A percentile compares a stretch with the other conserved stretches of the same genome.
Evolutionary conservation across 2,329 filamentous ascomycete species (phyloP).

Genomic region (Clonostachys sp.): DNA sequence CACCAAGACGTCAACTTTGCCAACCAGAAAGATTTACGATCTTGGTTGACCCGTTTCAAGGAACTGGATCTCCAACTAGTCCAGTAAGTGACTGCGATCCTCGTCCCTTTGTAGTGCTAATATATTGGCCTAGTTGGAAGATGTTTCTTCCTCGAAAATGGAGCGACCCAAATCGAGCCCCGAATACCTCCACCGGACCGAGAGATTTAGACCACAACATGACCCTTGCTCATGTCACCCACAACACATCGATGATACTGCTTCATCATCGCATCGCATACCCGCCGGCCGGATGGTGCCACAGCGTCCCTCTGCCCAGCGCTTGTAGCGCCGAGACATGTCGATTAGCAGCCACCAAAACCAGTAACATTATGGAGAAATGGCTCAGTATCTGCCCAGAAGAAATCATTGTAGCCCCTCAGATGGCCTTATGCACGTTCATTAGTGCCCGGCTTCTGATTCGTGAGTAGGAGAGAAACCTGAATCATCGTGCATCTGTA

Average conservation of each 20-base stretch:
- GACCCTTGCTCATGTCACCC: conserved; percentile 42
- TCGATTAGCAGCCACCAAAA: too few relatives aligned
- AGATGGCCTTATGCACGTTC: too few relatives aligned
- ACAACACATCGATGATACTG: conserved; percentile 44
- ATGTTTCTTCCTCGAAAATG: conserved; percentile 36
- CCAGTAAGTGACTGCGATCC: conserved; percentile 9
- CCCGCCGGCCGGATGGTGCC: conserved; percentile 18
- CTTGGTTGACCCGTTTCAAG: conserved; percentile 41
- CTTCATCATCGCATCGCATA: conserved; percentile 44
- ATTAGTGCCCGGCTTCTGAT: too few relatives aligned
- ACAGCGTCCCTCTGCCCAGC: conserved; percentile 22
- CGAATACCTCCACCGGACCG: conserved; percentile 10
- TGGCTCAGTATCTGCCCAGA: too few relatives aligned
- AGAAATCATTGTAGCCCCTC: too few relatives aligned
- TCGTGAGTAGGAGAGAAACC: too few relatives aligned
- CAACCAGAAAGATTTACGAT: conserved; percentile 23
- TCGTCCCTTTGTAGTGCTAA: too few relatives aligned
- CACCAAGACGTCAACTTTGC: conserved; percentile 24
- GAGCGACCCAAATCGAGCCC: conserved; percentile 16
- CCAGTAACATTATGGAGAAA: too few relatives aligned
- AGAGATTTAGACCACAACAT: conserved; percentile 40
- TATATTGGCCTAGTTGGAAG: conserved; percentile 20
- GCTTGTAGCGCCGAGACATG: too few relatives aligned
- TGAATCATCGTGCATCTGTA: too few relatives aligned
- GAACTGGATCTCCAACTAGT: conserved; percentile 39